Base-by-base conservation (phyloP, 2,329 filamentous ascomycete species). In the Aspergillus pseudonomiae region DNA sequence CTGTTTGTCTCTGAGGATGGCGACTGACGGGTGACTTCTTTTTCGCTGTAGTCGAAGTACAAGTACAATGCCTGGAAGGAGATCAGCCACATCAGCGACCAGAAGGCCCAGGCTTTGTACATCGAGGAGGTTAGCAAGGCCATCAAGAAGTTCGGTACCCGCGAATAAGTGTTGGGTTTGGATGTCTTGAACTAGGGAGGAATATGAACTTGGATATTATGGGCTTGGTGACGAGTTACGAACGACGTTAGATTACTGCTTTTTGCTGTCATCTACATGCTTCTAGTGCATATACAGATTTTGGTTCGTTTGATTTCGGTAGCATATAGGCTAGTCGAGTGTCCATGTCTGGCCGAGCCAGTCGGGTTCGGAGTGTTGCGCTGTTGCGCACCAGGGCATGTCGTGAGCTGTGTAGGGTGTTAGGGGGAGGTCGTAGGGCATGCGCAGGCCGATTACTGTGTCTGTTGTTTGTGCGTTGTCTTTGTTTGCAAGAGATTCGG, bases 341-440 rank as follows among this genome's bases (percentile, higher is more conserved):
- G 66, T 66, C 82, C 82, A 85, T 1, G 72, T 71, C 43, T 75
- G 67, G 1, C 81, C 84, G 65, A 79, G 81, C 80, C 86, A 87
- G 78, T 94, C 92, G 14, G 85, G 86, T 57, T 71, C 65, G 57
- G 63, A 39, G 72, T 94, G 84, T 1, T 72, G 73, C 71, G 83
- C 79, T 2, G 86, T 88, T 4, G 90, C 89, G 64, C 91, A 91
- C 94, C 93, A 97, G 1, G 93, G 93, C 54, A 84, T 79, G 71
- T 96, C 92, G 5, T 78, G 75, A 9, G 77, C 67, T 0, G 74
- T 80, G 71, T 97, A 96, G 7, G 81, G 80, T 56, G 86, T 86
- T 32, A 96, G 75, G 0, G 93, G 93, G 7, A 94, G 78, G 76
- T 89, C 89, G 76, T 96, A 97, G n/a, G 93, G 92, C 79, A 96